These are phyloP conservation scores for Seiridium unicorne DNA, from an alignment of 2,329 filamentous ascomycete genomes.

Conservation along the genomic window DNA sequence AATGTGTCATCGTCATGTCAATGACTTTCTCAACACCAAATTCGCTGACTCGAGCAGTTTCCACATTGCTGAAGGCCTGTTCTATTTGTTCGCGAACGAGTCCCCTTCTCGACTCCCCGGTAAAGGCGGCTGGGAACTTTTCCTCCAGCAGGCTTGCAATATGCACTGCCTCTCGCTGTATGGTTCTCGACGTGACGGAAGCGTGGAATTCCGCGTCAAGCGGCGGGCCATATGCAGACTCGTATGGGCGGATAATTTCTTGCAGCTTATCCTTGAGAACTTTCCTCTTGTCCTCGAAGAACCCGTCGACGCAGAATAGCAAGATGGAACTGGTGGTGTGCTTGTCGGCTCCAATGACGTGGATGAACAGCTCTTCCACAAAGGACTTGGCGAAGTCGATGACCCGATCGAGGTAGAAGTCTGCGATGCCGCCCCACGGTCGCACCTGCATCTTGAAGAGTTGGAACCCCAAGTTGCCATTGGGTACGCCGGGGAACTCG, in stretches of 20 bases:
- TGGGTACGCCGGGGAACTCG: slow-evolving; percentile 11
- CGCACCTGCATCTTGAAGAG: slow-evolving; percentile 9
- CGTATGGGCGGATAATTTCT: slow-evolving; percentile 10
- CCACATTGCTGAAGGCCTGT: background rate
- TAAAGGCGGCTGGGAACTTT: slow-evolving; percentile 7
- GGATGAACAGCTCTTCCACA: slow-evolving; percentile 10
- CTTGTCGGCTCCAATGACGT: slow-evolving; percentile 7
- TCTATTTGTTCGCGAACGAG: background rate
- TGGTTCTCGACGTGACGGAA: background rate
- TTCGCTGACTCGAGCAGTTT: slow-evolving; percentile 1
- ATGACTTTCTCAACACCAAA: slow-evolving; percentile 11
- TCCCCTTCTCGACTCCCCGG: background rate
- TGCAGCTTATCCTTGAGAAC: slow-evolving; percentile 6
- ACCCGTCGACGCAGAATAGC: background rate
- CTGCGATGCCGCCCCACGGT: slow-evolving; percentile 9
- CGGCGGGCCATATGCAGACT: slow-evolving; percentile 4
- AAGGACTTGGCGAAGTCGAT: slow-evolving; percentile 9
- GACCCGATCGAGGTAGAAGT: slow-evolving; percentile 8
- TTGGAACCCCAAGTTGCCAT: slow-evolving; percentile 5
- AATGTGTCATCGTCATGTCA: slow-evolving; percentile 12
- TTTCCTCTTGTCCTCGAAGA: background rate
- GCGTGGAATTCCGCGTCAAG: slow-evolving; percentile 10
- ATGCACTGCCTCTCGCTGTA: slow-evolving; percentile 3
- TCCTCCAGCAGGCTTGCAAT: slow-evolving; percentile 9
- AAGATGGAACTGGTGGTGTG: slow-evolving; percentile 2